Base-by-base conservation (phyloP, 2,329 filamentous ascomycete species). In the Paecilomyces variotii region DNA sequence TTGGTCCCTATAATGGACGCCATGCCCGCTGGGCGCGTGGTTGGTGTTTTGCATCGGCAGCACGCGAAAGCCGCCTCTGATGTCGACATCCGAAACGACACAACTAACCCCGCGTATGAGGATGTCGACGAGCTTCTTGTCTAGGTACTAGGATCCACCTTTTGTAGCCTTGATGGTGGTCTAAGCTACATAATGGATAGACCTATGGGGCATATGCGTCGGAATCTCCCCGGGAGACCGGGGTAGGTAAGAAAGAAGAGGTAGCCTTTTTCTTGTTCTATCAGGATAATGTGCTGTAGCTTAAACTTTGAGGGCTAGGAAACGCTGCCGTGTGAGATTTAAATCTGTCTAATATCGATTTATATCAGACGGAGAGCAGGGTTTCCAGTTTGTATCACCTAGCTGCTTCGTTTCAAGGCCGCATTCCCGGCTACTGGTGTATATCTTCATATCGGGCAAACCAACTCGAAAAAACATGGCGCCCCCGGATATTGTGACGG, bases 401-500 rank as follows among this genome's bases (percentile, higher is more conserved):
- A 45, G 39, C 39, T 45, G n/a, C 19, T 45, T 39, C 12, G 14
- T 45, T 45, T 45, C n/a, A 14, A 19, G n/a, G n/a, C 39, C 4
- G n/a, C 5, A 14, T 24, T 6, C n/a, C n/a, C 19, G 19, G 39
- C 14, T 45, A 45, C 39, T 19, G n/a, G 35, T 3, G 2, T n/a
- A 39, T 39, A 45, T 2, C 39, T 45, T 45, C 6, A 45, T 19
- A n/a, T 5, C 4, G 12, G 5, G n/a, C 14, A 19, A 34, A 12
- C 6, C 10, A 25, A 54, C 53, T 28, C 26, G 28, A 54, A 25
- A 28, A 55, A 45, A 28, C 54, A 71, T 70, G 67, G 62, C 63
- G 12, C 56, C 55, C 10, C 53, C 60, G 14, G 34, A 54, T 1
- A 51, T 54, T 2, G 54, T 60, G 39, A 45, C 39, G 7, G 39